phyloP scores from a whole-genome alignment of 1,284 basidiomycete species.

The Heterobasidion occidentale region DNA sequence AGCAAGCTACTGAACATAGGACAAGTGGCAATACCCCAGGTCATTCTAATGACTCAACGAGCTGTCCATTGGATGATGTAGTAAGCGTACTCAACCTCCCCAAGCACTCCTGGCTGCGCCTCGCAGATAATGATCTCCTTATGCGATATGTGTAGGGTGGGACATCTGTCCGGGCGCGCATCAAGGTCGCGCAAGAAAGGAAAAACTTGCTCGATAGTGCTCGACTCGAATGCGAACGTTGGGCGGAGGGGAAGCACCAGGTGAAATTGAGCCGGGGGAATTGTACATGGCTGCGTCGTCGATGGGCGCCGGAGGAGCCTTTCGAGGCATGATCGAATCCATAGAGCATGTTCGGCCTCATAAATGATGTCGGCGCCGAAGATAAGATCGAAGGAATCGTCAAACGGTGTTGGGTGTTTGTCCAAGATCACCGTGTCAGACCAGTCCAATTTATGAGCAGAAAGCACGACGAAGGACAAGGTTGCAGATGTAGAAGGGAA shows the following conservation, averaged over 20 bases:
- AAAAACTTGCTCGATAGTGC: slow-evolving; percentile 52
- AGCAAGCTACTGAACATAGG: too few relatives aligned
- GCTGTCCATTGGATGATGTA: slow-evolving; percentile 63
- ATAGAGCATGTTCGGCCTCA: slow-evolving; percentile 57
- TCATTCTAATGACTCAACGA: background rate
- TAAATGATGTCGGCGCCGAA: slow-evolving; percentile 76
- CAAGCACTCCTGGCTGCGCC: slow-evolving; percentile 28
- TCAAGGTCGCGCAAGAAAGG: slow-evolving; percentile 12
- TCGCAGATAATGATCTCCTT: slow-evolving; percentile 52
- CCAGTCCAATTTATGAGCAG: slow-evolving; percentile 57
- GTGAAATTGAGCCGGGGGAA: slow-evolving; percentile 43
- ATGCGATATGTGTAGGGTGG: slow-evolving; percentile 32
- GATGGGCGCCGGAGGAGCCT: slow-evolving; percentile 33
- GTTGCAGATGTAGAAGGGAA: slow-evolving; percentile 23
- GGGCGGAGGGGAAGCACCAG: slow-evolving; percentile 67
- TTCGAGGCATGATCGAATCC: slow-evolving; percentile 55
- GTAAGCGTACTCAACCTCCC: slow-evolving; percentile 54
- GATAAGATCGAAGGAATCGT: slow-evolving; percentile 58
- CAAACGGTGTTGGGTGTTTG: slow-evolving; percentile 37
- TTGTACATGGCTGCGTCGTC: background rate
- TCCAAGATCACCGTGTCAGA: slow-evolving; percentile 32
- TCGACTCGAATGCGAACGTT: slow-evolving; percentile 55
- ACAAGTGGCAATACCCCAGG: too few relatives aligned
- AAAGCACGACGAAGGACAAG: slow-evolving; percentile 17
- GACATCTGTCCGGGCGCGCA: background rate